Conservation (phyloP, 192 early-diverging fungal genomes). For the Gaertneriomyces semiglobifer region DNA sequence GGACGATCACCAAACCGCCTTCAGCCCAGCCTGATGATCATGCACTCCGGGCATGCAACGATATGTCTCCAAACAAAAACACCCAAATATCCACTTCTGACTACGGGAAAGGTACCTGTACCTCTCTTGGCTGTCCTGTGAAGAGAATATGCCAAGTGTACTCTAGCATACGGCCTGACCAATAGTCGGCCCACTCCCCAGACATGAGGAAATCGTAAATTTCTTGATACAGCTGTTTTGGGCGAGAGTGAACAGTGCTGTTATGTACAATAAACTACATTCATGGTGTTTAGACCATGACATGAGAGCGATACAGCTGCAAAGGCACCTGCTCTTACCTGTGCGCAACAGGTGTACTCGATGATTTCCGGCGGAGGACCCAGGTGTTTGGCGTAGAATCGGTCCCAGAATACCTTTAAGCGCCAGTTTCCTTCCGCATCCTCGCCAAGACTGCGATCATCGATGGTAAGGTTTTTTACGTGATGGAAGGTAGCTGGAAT, state of each 20-base stretch:
- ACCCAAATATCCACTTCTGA: no score
- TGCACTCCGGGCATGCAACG: no score
- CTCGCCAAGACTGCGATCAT: not conserved
- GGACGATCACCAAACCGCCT: no score
- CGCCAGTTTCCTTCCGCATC: slow-evolving; percentile 6
- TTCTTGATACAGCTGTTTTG: slow-evolving; percentile 1
- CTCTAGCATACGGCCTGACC: slow-evolving; percentile 6
- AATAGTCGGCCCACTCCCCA: slow-evolving; percentile 1
- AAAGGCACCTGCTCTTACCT: not conserved
- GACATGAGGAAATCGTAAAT: slow-evolving; percentile 11
- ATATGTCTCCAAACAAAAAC: no score
- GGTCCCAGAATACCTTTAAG: slow-evolving; percentile 7
- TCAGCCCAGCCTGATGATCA: no score
- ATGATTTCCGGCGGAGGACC: slow-evolving; percentile 5
- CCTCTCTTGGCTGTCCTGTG: not conserved
- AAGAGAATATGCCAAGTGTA: slow-evolving; percentile 12
- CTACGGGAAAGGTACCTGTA: not conserved
- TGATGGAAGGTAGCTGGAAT: slow-evolving; percentile 4
- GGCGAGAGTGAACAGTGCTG: not conserved
- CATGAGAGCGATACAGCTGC: not conserved
- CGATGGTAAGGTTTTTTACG: not conserved
- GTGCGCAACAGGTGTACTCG: slow-evolving; percentile 9
- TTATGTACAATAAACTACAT: slow-evolving; percentile 1
- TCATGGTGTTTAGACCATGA: not conserved
- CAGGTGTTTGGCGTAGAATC: not conserved